phyloP scores from a whole-genome alignment of 495 filamentous ascomycete species.

The Penicillium lagena region DNA sequence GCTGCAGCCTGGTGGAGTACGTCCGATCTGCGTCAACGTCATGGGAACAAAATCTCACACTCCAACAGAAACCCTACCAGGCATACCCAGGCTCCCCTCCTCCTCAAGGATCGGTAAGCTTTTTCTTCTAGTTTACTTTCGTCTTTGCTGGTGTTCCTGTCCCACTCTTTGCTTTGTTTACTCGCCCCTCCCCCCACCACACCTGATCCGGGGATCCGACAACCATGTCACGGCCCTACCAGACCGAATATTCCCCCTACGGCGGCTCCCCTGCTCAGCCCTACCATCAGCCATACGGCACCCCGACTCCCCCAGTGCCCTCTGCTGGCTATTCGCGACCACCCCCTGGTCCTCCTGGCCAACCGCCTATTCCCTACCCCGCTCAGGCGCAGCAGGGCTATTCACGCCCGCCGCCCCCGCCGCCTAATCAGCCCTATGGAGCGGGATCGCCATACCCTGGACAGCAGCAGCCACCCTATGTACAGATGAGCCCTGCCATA shows the following conservation, averaged over 20 bases:
- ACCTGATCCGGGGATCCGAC: not conserved
- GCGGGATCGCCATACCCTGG: slow-evolving; percentile 28
- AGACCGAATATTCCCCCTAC: slow-evolving; percentile 32
- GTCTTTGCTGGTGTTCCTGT: slow-evolving; percentile 9
- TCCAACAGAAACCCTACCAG: slow-evolving; percentile 25
- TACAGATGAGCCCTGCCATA: slow-evolving; percentile 16
- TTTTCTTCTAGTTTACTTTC: slow-evolving; percentile 5
- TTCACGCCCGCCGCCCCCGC: slow-evolving; percentile 21
- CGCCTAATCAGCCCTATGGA: slow-evolving; percentile 29
- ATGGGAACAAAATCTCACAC: slow-evolving; percentile 6
- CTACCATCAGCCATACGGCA: slow-evolving; percentile 24
- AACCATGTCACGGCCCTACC: slow-evolving; percentile 37
- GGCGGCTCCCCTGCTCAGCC: slow-evolving; percentile 31
- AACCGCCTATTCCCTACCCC: slow-evolving; percentile 19
- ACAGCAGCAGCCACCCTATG: slow-evolving; percentile 25
- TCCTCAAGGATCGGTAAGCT: slow-evolving; percentile 36
- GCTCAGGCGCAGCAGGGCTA: slow-evolving; percentile 27
- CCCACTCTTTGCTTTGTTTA: slow-evolving; percentile 1
- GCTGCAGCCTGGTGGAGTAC: slow-evolving; percentile 35
- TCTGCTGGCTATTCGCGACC: slow-evolving; percentile 20
- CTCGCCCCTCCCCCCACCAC: slow-evolving; percentile 2
- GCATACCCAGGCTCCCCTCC: slow-evolving; percentile 34
- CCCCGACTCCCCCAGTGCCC: slow-evolving; percentile 11
- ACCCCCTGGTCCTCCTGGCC: slow-evolving; percentile 24
- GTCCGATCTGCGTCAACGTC: slow-evolving; percentile 22